Evolutionary conservation across 495 filamentous ascomycete species (phyloP).

Genomic region (Amphirosellinia nigrospora): DNA sequence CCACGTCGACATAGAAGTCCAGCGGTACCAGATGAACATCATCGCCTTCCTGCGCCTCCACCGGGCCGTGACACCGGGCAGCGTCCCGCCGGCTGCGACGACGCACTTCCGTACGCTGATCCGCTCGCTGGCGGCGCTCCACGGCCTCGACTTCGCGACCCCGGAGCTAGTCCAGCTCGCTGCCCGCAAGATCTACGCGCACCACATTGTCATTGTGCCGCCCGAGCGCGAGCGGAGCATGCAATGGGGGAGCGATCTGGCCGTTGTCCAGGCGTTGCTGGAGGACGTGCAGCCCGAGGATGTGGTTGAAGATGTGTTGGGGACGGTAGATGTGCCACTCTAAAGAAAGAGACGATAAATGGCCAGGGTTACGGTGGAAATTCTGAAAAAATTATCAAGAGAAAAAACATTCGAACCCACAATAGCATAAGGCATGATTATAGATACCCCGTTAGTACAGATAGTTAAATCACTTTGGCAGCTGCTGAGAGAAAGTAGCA

Average conservation of each 20-base stretch:
- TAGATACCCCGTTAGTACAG: conserved; percentile 30
- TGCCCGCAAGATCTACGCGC: conserved; percentile 85
- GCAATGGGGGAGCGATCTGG: conserved; percentile 87
- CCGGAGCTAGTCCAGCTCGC: conserved; percentile 85
- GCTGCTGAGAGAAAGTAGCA: not conserved
- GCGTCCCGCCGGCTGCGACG: conserved; percentile 78
- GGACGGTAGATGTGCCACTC: conserved; percentile 70
- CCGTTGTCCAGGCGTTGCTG: conserved; percentile 68
- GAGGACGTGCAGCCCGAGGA: conserved; percentile 73
- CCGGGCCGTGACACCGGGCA: conserved; percentile 74
- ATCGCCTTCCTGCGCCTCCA: conserved; percentile 84
- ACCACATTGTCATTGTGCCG: conserved; percentile 72
- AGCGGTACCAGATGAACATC: conserved; percentile 84
- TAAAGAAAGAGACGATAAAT: conserved; percentile 39
- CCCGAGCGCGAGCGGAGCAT: conserved; percentile 82
- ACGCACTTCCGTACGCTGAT: conserved; percentile 72
- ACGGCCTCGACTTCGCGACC: conserved; percentile 80
- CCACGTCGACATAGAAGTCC: conserved; percentile 63
- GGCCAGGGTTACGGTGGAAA: not conserved
- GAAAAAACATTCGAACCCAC: not conserved
- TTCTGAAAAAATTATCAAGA: not conserved
- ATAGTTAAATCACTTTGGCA: not conserved
- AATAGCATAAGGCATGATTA: not conserved
- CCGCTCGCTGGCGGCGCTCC: conserved; percentile 78
- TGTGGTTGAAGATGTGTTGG: conserved; percentile 84